A percentile compares a stretch with the other conserved stretches of the same genome.
These are phyloP conservation scores for Piper betle DNA, from an alignment of 164 flowering plant genomes.

Conservation along the genomic window DNA sequence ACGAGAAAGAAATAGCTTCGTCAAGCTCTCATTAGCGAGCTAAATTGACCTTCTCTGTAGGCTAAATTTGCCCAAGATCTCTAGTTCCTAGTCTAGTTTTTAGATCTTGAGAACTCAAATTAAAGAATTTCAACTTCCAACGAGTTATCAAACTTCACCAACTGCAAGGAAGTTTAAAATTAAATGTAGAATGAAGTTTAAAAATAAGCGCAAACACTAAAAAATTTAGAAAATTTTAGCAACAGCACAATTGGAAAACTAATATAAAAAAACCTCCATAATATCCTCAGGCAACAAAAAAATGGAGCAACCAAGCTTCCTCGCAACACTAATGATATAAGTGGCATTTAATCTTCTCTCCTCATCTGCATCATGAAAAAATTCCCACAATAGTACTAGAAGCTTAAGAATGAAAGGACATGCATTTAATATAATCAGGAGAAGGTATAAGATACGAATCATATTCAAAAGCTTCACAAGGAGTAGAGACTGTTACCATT, in stretches of 20 bases:
- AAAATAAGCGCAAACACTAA: not conserved
- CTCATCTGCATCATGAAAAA: conserved; percentile 35
- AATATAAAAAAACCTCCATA: conserved; percentile 46
- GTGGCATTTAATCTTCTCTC: conserved; percentile 89
- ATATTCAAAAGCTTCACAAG: too few relatives aligned
- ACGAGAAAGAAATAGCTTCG: too few relatives aligned
- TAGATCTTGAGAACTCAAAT: not conserved
- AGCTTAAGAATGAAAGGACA: not conserved
- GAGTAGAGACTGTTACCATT: conserved; percentile 34
- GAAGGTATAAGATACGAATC: too few relatives aligned
- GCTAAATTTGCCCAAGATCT: too few relatives aligned
- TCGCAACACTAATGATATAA: conserved; percentile 83
- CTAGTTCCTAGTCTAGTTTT: not conserved
- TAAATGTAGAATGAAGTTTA: not conserved
- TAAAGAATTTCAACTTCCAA: too few relatives aligned
- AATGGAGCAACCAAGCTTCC: conserved; percentile 91
- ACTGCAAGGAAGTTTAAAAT: not conserved
- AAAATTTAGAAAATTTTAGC: not conserved
- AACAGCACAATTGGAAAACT: not conserved
- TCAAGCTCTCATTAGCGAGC: too few relatives aligned
- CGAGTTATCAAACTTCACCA: not conserved
- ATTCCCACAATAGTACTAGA: not conserved
- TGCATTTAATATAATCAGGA: too few relatives aligned
- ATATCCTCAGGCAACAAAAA: conserved; percentile 95
- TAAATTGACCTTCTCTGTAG: too few relatives aligned